These are phyloP conservation scores for Plenodomus lindquistii DNA, from an alignment of 2,329 filamentous ascomycete genomes.

Conservation along the genomic window DNA sequence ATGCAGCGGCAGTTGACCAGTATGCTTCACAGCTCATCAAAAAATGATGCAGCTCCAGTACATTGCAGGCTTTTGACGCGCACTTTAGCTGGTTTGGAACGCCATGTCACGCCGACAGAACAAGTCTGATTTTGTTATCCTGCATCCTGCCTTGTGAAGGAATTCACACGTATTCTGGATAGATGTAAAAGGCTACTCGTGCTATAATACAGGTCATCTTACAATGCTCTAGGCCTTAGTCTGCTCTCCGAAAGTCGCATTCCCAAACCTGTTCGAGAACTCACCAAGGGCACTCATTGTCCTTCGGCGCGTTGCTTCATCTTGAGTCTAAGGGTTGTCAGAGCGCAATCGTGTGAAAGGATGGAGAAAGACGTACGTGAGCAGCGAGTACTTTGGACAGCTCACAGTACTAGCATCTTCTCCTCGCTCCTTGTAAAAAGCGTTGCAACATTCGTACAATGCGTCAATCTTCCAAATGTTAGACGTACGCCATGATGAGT, in stretches of 20 bases:
- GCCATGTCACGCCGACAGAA: too few relatives aligned
- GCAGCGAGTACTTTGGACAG: conserved; percentile 80
- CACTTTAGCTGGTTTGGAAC: too few relatives aligned
- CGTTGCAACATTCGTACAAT: conserved; percentile 90
- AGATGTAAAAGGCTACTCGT: too few relatives aligned
- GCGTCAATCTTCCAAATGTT: conserved; percentile 68
- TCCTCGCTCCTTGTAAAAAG: conserved; percentile 81
- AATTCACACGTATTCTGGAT: too few relatives aligned
- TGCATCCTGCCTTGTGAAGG: too few relatives aligned
- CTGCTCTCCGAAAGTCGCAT: not conserved
- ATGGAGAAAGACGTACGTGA: conserved; percentile 53
- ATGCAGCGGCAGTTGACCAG: too few relatives aligned
- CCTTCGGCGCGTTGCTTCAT: conserved; percentile 72
- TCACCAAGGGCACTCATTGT: not conserved
- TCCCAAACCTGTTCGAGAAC: not conserved
- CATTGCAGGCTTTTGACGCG: too few relatives aligned
- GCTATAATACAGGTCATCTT: too few relatives aligned
- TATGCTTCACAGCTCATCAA: too few relatives aligned
- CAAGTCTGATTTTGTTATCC: too few relatives aligned
- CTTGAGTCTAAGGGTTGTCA: conserved; percentile 63
- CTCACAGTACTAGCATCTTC: conserved; percentile 75
- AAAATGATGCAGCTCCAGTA: too few relatives aligned
- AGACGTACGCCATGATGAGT: too few relatives aligned
- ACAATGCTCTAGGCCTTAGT: not conserved
- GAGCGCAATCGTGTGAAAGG: not conserved